These are phyloP conservation scores for Castanea sativa DNA, from an alignment of 306 rosid species.

Conservation along the genomic window DNA sequence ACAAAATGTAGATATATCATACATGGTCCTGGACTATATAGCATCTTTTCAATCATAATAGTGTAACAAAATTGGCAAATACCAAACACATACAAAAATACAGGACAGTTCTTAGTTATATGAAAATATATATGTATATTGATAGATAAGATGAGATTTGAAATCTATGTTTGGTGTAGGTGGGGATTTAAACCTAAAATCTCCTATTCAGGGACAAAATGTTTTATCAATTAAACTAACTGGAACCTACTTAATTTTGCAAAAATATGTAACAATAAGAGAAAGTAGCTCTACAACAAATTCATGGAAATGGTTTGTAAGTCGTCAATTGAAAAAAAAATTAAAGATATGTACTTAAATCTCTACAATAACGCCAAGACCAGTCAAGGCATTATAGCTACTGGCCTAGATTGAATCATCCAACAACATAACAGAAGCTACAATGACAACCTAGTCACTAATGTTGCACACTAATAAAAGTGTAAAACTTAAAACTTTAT, in stretches of 20 bases:
- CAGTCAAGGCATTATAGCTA: not conserved
- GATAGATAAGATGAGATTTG: no score
- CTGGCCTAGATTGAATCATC: not conserved
- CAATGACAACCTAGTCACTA: not conserved
- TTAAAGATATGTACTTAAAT: not conserved
- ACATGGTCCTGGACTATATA: not conserved
- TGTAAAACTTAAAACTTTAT: not conserved
- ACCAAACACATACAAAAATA: not conserved
- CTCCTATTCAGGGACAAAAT: no score
- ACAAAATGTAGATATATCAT: not conserved
- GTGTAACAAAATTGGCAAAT: not conserved
- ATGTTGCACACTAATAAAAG: not conserved
- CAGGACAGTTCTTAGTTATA: no score
- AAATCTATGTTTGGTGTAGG: no score
- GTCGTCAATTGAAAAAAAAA: not conserved
- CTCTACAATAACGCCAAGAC: not conserved
- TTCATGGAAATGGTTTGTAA: no score
- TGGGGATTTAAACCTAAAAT: no score
- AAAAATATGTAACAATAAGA: no score
- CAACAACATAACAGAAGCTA: no score
- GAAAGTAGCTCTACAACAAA: no score
- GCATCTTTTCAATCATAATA: not conserved
- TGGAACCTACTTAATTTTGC: no score
- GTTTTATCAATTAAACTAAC: no score
- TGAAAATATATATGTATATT: no score